These are phyloP conservation scores for Daedalea quercina DNA, from an alignment of 768 basidiomycete species.

Conservation along the genomic window DNA sequence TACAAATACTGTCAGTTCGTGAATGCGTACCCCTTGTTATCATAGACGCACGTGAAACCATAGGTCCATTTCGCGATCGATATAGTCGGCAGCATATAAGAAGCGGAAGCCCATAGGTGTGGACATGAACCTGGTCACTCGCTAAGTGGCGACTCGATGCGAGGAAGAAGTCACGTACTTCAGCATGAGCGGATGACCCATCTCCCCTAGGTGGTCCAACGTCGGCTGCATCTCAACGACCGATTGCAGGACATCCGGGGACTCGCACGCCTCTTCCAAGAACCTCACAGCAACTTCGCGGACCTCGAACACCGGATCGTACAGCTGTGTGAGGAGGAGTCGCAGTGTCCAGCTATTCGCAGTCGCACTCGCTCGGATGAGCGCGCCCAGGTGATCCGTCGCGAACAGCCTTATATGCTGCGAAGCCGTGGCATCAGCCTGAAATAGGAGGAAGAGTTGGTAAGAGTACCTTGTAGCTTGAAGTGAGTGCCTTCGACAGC, in stretches of 20 bases:
- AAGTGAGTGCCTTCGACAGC: slow-evolving; percentile 89
- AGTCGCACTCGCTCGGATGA: slow-evolving; percentile 59
- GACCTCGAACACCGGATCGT: slow-evolving; percentile 87
- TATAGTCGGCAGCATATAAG: slow-evolving; percentile 86
- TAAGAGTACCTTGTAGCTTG: slow-evolving; percentile 69
- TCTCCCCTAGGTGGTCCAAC: slow-evolving; percentile 90
- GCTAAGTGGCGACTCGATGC: not conserved
- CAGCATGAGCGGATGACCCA: slow-evolving; percentile 81
- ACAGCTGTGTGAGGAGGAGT: slow-evolving; percentile 90
- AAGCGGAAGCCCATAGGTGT: slow-evolving; percentile 90
- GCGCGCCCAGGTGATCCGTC: slow-evolving; percentile 76
- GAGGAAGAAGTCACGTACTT: slow-evolving; percentile 46
- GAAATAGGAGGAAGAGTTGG: not conserved
- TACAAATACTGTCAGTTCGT: too few species aligned
- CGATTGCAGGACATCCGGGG: slow-evolving; percentile 73
- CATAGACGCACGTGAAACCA: slow-evolving; percentile 85
- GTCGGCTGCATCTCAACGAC: slow-evolving; percentile 95
- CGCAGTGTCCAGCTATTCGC: slow-evolving; percentile 86
- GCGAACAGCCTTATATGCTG: slow-evolving; percentile 87
- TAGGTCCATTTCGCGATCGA: slow-evolving; percentile 89
- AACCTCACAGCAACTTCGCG: slow-evolving; percentile 86
- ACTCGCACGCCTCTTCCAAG: slow-evolving; percentile 86
- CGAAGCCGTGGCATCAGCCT: not conserved
- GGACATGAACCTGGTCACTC: slow-evolving; percentile 74
- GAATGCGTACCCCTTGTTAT: not conserved